These are phyloP conservation scores for Calocybe cyanea DNA, from an alignment of 768 basidiomycete species.

Conservation along the genomic window DNA sequence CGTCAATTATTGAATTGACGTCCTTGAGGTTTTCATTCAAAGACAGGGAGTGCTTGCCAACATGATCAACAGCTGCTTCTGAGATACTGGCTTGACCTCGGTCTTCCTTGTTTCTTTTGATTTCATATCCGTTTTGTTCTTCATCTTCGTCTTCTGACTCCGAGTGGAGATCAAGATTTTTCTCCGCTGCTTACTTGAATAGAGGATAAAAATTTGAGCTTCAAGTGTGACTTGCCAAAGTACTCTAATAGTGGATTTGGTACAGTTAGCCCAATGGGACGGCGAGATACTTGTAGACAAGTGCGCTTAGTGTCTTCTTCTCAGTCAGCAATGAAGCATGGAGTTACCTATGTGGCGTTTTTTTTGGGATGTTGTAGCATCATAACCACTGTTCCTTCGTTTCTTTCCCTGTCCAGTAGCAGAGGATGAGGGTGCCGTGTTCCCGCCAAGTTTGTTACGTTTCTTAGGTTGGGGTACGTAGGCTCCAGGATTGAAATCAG, in stretches of 20 bases:
- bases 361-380: not conserved
- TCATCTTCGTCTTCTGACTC: conserved; percentile 43
- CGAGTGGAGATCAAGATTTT: conserved; percentile 47
- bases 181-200: conserved; percentile 19
- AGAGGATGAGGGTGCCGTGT: conserved; percentile 3
- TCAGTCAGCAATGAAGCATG: not conserved
- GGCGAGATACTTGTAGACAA: not conserved
- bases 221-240: conserved; percentile 36
- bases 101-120: no score
- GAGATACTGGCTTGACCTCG: no score
- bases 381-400: conserved; percentile 10
- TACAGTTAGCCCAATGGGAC: conserved; percentile 9
- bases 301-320: not conserved
- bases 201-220: not conserved
- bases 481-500: conserved; percentile 43
- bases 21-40: not conserved
- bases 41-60: conserved; percentile 1
- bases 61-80: no score
- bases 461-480: conserved; percentile 30
- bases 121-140: conserved; percentile 7
- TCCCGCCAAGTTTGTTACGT: conserved; percentile 19
- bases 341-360: conserved; percentile 8
- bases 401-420: conserved; percentile 16
- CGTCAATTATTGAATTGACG: conserved; percentile 6
- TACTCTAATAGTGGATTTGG: conserved; percentile 46